Conservation (phyloP, 441 rosid genomes). For the Gossypium aridum region DNA sequence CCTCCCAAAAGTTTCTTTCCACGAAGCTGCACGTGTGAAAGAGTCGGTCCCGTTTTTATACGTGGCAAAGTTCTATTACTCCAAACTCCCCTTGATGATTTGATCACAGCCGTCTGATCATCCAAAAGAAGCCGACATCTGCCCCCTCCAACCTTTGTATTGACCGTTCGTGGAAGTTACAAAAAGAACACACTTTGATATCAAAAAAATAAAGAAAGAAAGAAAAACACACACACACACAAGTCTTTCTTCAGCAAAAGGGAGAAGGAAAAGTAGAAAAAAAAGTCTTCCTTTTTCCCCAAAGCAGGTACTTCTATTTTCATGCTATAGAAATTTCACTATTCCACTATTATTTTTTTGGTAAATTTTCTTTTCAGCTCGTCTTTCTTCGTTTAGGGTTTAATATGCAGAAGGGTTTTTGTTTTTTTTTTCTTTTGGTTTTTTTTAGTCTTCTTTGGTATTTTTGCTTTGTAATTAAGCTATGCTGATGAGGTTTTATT, state of each 20-base stretch:
- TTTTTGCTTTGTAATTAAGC: slow-evolving; percentile 17
- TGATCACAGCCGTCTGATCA: slow-evolving; percentile 52
- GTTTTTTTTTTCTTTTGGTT: not conserved
- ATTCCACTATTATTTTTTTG: slow-evolving; percentile 12
- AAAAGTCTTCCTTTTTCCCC: slow-evolving; percentile 1
- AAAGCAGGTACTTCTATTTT: slow-evolving; percentile 21
- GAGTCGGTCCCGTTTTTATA: slow-evolving; percentile 14
- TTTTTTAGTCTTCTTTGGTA: slow-evolving; percentile 3
- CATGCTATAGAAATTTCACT: not conserved
- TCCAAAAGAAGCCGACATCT: slow-evolving; percentile 31
- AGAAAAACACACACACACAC: slow-evolving; percentile 15
- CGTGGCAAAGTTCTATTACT: slow-evolving; percentile 37
- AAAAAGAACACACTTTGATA: too few relatives aligned
- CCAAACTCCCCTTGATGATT: slow-evolving; percentile 15
- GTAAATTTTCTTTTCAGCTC: slow-evolving; percentile 1
- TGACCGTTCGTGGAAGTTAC: slow-evolving; percentile 45
- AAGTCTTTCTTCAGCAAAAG: slow-evolving; percentile 32
- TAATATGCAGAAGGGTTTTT: slow-evolving; percentile 9
- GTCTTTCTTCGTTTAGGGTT: slow-evolving; percentile 16
- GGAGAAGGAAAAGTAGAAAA: not conserved
- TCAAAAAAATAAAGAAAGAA: not conserved
- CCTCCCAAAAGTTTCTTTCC: slow-evolving; percentile 4
- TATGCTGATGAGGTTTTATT: slow-evolving; percentile 3
- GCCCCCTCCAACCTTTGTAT: slow-evolving; percentile 23
- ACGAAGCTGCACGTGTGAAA: slow-evolving; percentile 11